A percentile compares a stretch with the other conserved stretches of the same genome.
Evolutionary conservation across 257 asterid species (phyloP).

Genomic region (Mitragyna speciosa): DNA sequence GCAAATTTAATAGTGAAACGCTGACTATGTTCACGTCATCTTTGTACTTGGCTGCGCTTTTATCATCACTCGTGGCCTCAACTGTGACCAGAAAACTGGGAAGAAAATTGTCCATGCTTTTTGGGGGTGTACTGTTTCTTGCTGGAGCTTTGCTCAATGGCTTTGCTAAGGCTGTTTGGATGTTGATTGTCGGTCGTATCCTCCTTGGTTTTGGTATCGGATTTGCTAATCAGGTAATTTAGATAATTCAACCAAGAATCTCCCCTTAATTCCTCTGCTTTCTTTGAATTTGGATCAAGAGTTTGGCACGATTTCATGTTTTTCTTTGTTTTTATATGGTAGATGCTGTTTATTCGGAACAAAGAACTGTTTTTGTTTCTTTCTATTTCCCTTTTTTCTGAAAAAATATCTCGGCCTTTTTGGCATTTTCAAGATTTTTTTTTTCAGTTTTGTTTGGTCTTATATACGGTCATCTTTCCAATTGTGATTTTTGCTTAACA

Average conservation of each 20-base stretch:
- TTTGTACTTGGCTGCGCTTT: slow-evolving; percentile 73
- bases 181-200: slow-evolving; percentile 79
- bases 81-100: slow-evolving; percentile 63
- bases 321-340: slow-evolving; percentile 13
- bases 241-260: too few relatives aligned
- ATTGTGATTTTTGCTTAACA: not conserved
- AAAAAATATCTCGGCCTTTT: not conserved
- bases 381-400: not conserved
- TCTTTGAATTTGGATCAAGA: slow-evolving; percentile 5
- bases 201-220: slow-evolving; percentile 86
- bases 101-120: slow-evolving; percentile 66
- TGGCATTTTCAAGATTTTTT: not conserved
- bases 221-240: slow-evolving; percentile 76
- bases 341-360: not conserved
- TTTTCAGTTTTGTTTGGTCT: not conserved
- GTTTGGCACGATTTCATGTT: slow-evolving; percentile 11
- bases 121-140: slow-evolving; percentile 71
- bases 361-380: not conserved
- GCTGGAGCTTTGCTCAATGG: slow-evolving; percentile 78
- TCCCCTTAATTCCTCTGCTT: not conserved
- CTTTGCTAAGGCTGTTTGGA: slow-evolving; percentile 55
- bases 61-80: slow-evolving; percentile 66
- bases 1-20: slow-evolving; percentile 69
- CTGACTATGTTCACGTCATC: slow-evolving; percentile 85
- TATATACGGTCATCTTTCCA: not conserved